Base-by-base conservation (phyloP, 148 eudicot species). In the Suaeda aralocaspica region DNA sequence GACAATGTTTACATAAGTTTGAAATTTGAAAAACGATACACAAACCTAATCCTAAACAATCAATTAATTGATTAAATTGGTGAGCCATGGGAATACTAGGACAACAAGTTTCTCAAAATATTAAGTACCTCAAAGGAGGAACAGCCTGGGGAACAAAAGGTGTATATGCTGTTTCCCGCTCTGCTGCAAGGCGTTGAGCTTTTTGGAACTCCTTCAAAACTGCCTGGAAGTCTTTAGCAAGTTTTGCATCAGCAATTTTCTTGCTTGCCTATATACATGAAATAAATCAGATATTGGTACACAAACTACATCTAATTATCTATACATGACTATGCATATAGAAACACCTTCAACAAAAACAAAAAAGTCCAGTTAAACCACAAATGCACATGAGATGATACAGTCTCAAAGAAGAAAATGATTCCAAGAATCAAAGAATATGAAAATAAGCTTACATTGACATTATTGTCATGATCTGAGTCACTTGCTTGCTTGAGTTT, bases 401-500 rank as follows among this genome's bases (percentile, higher is more conserved):
- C 62, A 26, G 42, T 5, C 22, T 59, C 15, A 19, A 22, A 22
- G 14, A 31, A 13, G 66, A 45, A 24, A 46, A 36, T 51, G 46
- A 13, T 25, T 14, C 6, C 33, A 49, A 62, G 29, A 25, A 53
- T 21, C 34, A 53, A 69, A 39, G 52, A 66, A 28, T 55, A 39
- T 30, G 49, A 44, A 51, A 59, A 69, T 66, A 19, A 45, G 80
- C 92, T 86, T 84, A 87, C 97, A 68, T 82, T 86, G 75, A 89
- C 91, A 82, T 80, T 84, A 63, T 60, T 74, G 62, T 28, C 79
- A 76, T 87, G 91, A 77, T 92, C 91, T 66, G 82, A 76, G 42
- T 87, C 96, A 67, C 92, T 92, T 71, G 96, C 97, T 83, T 83
- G 91, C 86, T 87, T 92, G 58, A 92, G 97, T 81, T 86, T 87